These are phyloP conservation scores for Xylaria telfairii DNA, from an alignment of 495 filamentous ascomycete species.

Conservation along the genomic window DNA sequence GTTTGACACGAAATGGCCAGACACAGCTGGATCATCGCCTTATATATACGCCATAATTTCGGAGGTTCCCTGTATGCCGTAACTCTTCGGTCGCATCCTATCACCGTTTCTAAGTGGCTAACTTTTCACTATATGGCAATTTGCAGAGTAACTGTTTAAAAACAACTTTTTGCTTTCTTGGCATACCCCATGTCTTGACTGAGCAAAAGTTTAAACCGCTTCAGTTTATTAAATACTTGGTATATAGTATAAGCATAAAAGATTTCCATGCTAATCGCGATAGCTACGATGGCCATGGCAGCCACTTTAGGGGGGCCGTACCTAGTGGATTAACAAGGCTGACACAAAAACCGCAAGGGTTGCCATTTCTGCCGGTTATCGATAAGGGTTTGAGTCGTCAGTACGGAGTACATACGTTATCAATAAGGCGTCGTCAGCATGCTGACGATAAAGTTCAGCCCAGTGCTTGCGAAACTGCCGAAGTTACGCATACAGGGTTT, in stretches of 20 bases:
- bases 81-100: constrained; percentile 1
- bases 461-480: constrained; percentile 41
- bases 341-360: too few species aligned
- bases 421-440: not conserved
- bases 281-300: too few species aligned
- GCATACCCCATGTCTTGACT: too few species aligned
- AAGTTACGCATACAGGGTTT: constrained; percentile 32
- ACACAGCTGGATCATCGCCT: not conserved
- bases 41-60: not conserved
- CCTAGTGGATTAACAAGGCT: too few species aligned
- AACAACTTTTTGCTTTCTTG: too few species aligned
- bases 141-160: not conserved
- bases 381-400: not conserved
- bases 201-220: too few species aligned
- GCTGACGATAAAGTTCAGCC: constrained; percentile 36
- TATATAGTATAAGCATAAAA: too few species aligned
- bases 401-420: not conserved
- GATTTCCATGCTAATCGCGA: too few species aligned
- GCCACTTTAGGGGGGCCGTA: too few species aligned
- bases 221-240: too few species aligned
- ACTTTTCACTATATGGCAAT: constrained; percentile 3
- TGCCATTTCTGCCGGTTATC: too few species aligned
- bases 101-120: not conserved
- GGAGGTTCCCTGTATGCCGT: not conserved
- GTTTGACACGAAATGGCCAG: not conserved